Evolutionary conservation across 768 basidiomycete genomes (phyloP).

Genomic region (Crassisporium funariophilum): DNA sequence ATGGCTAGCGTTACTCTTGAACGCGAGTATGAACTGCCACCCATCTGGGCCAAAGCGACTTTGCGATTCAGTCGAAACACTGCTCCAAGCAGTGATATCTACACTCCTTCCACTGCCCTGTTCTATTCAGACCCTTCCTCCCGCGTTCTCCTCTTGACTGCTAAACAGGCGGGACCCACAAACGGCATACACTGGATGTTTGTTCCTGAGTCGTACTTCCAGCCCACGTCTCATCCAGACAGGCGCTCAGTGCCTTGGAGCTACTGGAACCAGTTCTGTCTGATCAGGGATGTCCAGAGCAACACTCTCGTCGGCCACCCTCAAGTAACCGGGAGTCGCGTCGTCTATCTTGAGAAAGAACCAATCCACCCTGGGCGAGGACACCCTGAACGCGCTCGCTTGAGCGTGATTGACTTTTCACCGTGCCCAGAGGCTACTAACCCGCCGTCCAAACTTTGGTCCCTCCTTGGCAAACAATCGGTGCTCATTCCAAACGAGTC

Average conservation of each 20-base stretch:
- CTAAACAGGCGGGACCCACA: slow-evolving; percentile 37
- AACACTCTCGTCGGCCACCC: slow-evolving; percentile 35
- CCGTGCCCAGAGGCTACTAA: slow-evolving; percentile 39
- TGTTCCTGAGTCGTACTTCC: slow-evolving; percentile 55
- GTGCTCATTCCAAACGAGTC: slow-evolving; percentile 44
- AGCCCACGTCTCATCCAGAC: slow-evolving; percentile 44
- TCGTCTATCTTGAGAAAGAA: slow-evolving; percentile 48
- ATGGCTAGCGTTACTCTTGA: slow-evolving; percentile 42
- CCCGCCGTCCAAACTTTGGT: slow-evolving; percentile 38
- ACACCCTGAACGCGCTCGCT: slow-evolving; percentile 27
- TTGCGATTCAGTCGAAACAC: slow-evolving; percentile 53
- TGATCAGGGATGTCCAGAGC: slow-evolving; percentile 43
- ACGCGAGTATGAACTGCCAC: slow-evolving; percentile 60
- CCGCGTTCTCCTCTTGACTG: slow-evolving; percentile 50
- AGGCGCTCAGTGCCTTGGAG: slow-evolving; percentile 52
- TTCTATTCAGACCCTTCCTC: slow-evolving; percentile 58
- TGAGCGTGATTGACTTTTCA: slow-evolving; percentile 48
- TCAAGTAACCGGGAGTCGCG: slow-evolving; percentile 46
- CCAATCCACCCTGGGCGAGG: slow-evolving; percentile 22
- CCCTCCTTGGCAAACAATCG: slow-evolving; percentile 41
- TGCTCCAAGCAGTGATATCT: slow-evolving; percentile 39
- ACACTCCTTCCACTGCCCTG: slow-evolving; percentile 44
- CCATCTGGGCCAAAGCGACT: slow-evolving; percentile 47
- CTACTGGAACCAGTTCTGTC: slow-evolving; percentile 55
- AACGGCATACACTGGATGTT: slow-evolving; percentile 50